Percentiles rank a stretch among this genome's conserved stretches.
Evolutionary conservation across 108 stramenopile genomes (phyloP).

Genomic region (Stephanodiscus triporus): DNA sequence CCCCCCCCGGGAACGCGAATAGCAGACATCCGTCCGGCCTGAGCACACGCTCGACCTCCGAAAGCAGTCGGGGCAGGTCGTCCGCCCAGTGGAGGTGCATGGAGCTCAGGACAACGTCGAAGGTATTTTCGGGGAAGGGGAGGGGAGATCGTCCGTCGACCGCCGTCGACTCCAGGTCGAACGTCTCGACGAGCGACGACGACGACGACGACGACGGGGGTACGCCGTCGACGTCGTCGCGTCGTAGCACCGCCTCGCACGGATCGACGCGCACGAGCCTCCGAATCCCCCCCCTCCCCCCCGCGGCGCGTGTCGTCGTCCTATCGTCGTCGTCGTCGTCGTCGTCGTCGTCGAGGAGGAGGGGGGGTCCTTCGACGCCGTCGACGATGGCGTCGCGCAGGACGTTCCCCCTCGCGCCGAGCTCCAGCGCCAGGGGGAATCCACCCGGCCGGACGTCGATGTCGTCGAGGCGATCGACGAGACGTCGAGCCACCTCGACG

Average conservation of each 20-base stretch:
- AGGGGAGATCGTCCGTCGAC: conserved; percentile 20
- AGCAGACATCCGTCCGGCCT: conserved; percentile 98
- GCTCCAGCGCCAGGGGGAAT: conserved; percentile 80
- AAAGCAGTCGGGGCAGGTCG: conserved; percentile 83
- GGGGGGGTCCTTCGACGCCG: neutral
- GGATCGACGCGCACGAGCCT: conserved; percentile 85
- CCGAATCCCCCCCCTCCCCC: conserved; percentile 82
- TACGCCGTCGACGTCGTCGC: conserved; percentile 43
- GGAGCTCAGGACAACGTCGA: conserved; percentile 93
- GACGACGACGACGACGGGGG: conserved; percentile 9
- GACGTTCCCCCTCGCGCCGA: conserved; percentile 74
- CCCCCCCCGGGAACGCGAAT: conserved; percentile 94
- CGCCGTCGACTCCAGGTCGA: conserved; percentile 57
- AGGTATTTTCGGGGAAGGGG: conserved; percentile 89
- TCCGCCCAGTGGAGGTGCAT: conserved; percentile 95
- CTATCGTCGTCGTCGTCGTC: conserved; percentile 59
- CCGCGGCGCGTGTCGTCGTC: too few relatives aligned
- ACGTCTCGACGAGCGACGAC: conserved; percentile 56
- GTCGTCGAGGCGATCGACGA: conserved; percentile 88
- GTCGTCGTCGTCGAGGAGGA: conserved; percentile 42
- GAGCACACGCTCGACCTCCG: conserved; percentile 78
- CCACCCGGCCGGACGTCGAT: conserved; percentile 66
- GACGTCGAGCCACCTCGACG: conserved; percentile 68
- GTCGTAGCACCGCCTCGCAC: conserved; percentile 64
- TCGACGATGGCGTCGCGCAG: conserved; percentile 62